Percentiles rank a stretch among this genome's conserved stretches.
These are phyloP conservation scores for Lentinula detonsa DNA, from an alignment of 768 basidiomycete genomes.

Conservation along the genomic window DNA sequence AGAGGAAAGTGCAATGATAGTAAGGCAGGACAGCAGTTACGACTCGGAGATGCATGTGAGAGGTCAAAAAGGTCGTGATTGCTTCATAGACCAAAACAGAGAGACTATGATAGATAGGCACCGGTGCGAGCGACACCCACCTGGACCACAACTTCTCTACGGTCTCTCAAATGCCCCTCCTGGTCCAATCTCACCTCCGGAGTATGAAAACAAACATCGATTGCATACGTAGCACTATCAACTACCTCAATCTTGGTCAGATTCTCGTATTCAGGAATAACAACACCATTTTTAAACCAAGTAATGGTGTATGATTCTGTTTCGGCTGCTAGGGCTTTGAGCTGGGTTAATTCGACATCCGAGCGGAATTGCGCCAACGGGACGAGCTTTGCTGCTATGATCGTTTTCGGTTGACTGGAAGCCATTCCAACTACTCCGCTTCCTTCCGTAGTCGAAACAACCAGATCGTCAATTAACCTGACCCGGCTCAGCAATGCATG, in stretches of 20 bases:
- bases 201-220: conserved; percentile 42
- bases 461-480: conserved; percentile 48
- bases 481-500: conserved; percentile 52
- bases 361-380: conserved; percentile 53
- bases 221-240: conserved; percentile 28
- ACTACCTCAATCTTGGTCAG: conserved; percentile 38
- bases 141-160: not conserved
- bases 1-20: too few species aligned
- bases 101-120: too few species aligned
- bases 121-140: not conserved
- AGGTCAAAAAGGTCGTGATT: too few species aligned
- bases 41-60: too few species aligned
- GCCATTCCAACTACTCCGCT: conserved; percentile 13
- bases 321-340: not conserved
- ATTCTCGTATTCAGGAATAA: conserved; percentile 42
- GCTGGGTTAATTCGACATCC: not conserved
- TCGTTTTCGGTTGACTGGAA: not conserved
- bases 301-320: conserved; percentile 48
- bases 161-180: conserved; percentile 16
- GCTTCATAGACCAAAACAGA: too few species aligned
- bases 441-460: conserved; percentile 3
- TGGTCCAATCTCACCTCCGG: conserved; percentile 51
- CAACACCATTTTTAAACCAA: conserved; percentile 46
- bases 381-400: conserved; percentile 45
- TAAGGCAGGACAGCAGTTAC: too few species aligned